Conservation (phyloP, 768 basidiomycete species). For the Termitomyces sp. region DNA sequence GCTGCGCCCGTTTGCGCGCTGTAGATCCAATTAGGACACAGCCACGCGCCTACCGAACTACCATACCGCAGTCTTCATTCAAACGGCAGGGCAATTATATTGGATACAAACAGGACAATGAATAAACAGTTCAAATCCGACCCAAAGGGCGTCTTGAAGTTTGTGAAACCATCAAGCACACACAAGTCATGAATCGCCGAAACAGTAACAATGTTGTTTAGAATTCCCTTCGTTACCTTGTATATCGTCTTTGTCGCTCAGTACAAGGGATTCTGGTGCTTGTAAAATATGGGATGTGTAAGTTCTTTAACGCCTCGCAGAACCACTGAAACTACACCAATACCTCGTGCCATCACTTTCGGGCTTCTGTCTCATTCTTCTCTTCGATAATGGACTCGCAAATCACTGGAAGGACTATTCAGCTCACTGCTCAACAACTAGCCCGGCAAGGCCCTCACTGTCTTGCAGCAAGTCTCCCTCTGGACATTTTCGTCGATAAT, state of each 20-base stretch:
- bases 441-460: background rate
- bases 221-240: background rate
- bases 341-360: background rate
- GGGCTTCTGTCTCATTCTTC: background rate
- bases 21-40: no score
- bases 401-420: background rate
- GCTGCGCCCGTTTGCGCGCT: no score
- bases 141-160: no score
- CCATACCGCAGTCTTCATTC: no score
- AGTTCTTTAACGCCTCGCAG: background rate
- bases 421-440: background rate
- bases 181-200: background rate
- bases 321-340: no score
- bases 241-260: background rate
- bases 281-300: background rate
- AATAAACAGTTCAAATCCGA: no score
- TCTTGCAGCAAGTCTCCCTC: background rate
- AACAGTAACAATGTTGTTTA: background rate
- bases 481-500: slow-evolving; percentile 29
- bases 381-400: background rate
- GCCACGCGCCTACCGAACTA: no score
- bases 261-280: background rate
- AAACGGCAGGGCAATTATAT: no score
- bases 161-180: no score
- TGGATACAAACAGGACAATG: no score